Percentiles rank a stretch among this genome's conserved stretches.
These are phyloP conservation scores for Parachlorella kessleri DNA, from an alignment of 139 green algal species.

Conservation along the genomic window DNA sequence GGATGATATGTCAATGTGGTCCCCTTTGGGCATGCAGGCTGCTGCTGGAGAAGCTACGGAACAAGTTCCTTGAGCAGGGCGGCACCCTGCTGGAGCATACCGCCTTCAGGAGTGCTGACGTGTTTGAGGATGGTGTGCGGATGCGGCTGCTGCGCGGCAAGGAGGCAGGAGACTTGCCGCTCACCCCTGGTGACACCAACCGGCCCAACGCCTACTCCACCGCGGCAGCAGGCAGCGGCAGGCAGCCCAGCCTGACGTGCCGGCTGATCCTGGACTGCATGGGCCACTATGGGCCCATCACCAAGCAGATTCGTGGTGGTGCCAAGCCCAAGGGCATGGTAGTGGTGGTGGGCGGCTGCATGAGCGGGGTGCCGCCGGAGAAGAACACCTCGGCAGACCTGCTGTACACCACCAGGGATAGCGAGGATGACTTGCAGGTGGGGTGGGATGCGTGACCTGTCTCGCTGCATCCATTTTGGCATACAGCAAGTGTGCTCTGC, in stretches of 20 bases:
- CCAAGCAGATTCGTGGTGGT: constrained; percentile 73
- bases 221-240: neutral
- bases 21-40: no score
- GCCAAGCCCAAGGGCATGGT: constrained; percentile 83
- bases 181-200: constrained; percentile 58
- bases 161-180: constrained; percentile 10
- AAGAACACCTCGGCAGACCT: constrained; percentile 67
- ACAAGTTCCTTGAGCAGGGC: constrained; percentile 51
- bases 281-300: constrained; percentile 85
- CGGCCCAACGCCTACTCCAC: constrained; percentile 34
- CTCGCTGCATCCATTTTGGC: no score
- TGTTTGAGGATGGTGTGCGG: constrained; percentile 51
- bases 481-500: no score
- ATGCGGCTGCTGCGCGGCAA: constrained; percentile 27
- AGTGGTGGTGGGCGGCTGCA: constrained; percentile 86
- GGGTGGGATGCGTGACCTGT: neutral
- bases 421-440: constrained; percentile 57
- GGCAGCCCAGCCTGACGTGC: constrained; percentile 26
- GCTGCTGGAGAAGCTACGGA: constrained; percentile 27
- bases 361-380: constrained; percentile 42
- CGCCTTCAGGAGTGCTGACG: constrained; percentile 49
- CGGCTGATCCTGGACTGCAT: constrained; percentile 92
- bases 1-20: no score
- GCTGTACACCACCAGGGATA: constrained; percentile 60
- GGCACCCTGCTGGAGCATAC: constrained; percentile 61